Evolutionary conservation across 1,284 basidiomycete genomes (phyloP), one percentile per base, ranked within the genome.

Genomic region (Earliella scabrosa): DNA sequence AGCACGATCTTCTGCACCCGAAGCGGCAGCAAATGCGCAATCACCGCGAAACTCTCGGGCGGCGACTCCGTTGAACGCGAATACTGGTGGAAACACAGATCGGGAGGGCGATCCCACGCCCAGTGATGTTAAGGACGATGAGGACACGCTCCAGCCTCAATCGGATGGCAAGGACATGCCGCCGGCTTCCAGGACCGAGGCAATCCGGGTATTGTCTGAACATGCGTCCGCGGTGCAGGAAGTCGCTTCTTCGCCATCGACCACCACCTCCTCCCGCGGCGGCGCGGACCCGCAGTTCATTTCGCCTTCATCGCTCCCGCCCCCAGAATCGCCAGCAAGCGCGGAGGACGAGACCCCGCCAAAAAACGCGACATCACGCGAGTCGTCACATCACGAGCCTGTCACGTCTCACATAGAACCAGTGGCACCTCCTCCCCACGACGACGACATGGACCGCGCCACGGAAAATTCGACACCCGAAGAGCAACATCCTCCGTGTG

Each of bases 321-420:
- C 11, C 3, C 11, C 7, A 26, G 34, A 21, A 26, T 27, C 24
- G 31, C n/a, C 43, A 34, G 35, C 36, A 24, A 39, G 20, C 18
- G 21, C 21, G 26, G 27, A 39, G 18, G 16, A 26, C 3, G 18
- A 35, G 43, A 39, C 27, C 20, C 27, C 21, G 38, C 38, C 45
- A 16, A 35, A 47, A 13, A 3, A 32, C 50, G 34, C 32, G 18
- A 16, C 26, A 50, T 54, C 49, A 38, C 13, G 43, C n/a, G 50
- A 55, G 36, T 21, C 45, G 45, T 54, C 50, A 49, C 59, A 36
- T 32, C 52, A 46, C 43, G 53, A 45, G 4, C 2, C 38, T 8
- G 52, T 58, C 46, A 58, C 51, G 5, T 35, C n/a, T 24, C n/a
- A 27, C 43, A 41, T 39, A 26, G 36, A 49, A 23, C 41, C 16